Base-by-base conservation (phyloP, 2,329 filamentous ascomycete species). In the Monosporascus sp. region DNA sequence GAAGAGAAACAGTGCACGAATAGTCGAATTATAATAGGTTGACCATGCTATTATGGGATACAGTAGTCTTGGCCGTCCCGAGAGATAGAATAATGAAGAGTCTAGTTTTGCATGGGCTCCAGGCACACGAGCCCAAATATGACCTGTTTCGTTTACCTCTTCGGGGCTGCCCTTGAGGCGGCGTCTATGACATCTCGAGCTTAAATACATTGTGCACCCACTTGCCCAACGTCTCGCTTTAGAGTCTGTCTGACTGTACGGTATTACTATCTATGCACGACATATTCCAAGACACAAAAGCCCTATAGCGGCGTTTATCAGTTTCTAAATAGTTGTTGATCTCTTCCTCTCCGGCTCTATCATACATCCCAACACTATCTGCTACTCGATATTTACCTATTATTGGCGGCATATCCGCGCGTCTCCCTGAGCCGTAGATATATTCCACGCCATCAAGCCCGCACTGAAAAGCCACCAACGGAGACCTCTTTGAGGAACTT, bases 121-220 rank as follows among this genome's bases (percentile, higher is more conserved):
- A 46, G 24, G 43, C 43, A 45, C 43, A 46, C 43, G 43, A 46
- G 43, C 43, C 43, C 24, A 46, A 46, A 46, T 22, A 24, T 31
- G 43, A 31, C 24, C 43, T 46, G 16, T 46, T 22, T 46, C 24
- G 24, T 31, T 31, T 46, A 46, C 24, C 14, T 46, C 43, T 46
- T 31, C n/a, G 43, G 43, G 43, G 43, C 43, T 31, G 16, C 24
- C 14, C n/a, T 26, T 46, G 43, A 14, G 26, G 43, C 22, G 43
- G 22, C 43, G 26, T 46, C 43, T 14, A 46, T 46, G 43, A 26
- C 43, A 46, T 24, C 43, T 46, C 43, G 20, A 17, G 16, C 26
- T 46, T 46, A 46, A 46, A 46, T 46, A 46, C 43, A 19, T 22
- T 26, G 43, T 46, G 43, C 43, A 46, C n/a, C 43, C 43, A 46